A percentile compares a stretch with the other conserved stretches of the same genome.
Evolutionary conservation across 768 basidiomycete genomes (phyloP).

Genomic region (Panaeolus papilionaceus): DNA sequence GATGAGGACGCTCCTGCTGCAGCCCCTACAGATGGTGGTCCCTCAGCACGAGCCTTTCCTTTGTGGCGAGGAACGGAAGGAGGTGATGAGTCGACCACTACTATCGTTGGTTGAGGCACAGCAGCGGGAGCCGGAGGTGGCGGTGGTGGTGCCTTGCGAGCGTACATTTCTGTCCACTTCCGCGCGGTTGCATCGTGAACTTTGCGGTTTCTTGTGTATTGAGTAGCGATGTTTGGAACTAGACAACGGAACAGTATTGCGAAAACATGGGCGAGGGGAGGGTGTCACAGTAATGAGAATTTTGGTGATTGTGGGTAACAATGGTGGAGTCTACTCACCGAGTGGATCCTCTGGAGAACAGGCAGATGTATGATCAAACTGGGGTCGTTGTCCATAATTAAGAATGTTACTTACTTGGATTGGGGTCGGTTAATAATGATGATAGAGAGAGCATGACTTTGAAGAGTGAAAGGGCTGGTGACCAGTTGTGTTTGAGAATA

Average conservation of each 20-base stretch:
- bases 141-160: constrained; percentile 48
- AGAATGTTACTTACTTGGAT: constrained; percentile 70
- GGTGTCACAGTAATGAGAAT: background rate
- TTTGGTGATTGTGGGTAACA: background rate
- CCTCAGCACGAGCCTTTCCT: constrained; percentile 20
- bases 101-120: constrained; percentile 25
- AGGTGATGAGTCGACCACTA: background rate
- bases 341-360: constrained; percentile 66
- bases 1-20: constrained; percentile 5
- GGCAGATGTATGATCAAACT: constrained; percentile 17
- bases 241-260: constrained; percentile 9
- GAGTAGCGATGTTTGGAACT: constrained; percentile 77
- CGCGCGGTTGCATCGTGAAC: constrained; percentile 80
- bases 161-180: constrained; percentile 79
- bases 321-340: constrained; percentile 46
- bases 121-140: constrained; percentile 31
- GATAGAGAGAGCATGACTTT: constrained; percentile 95
- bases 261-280: background rate
- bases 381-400: background rate
- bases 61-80: background rate
- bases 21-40: constrained; percentile 23
- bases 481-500: constrained; percentile 94
- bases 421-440: constrained; percentile 92
- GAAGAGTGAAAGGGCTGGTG: constrained; percentile 90
- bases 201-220: constrained; percentile 68